Percentiles rank a stretch among this genome's conserved stretches.
Conservation (phyloP, 371 early-diverging fungal genomes). For the Mucor circinelloides region DNA sequence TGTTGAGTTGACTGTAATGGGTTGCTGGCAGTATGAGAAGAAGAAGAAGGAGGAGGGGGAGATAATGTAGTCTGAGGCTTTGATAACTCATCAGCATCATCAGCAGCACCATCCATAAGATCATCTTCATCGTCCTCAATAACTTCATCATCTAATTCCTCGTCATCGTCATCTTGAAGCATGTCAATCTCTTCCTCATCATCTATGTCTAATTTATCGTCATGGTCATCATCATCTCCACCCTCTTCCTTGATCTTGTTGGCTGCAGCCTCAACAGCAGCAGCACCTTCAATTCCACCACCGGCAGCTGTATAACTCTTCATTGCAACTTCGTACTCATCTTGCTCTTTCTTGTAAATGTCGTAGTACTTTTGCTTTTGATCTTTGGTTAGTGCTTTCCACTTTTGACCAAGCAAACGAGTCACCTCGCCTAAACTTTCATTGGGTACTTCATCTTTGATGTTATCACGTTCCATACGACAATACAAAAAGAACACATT, state of each 20-base stretch:
- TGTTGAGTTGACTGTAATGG: neutral
- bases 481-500: slow-evolving; percentile 63
- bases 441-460: slow-evolving; percentile 54
- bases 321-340: slow-evolving; percentile 27
- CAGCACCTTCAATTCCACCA: slow-evolving; percentile 27
- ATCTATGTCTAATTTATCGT: slow-evolving; percentile 62
- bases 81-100: neutral
- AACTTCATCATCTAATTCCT: slow-evolving; percentile 12
- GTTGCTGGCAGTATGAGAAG: slow-evolving; percentile 8
- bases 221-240: slow-evolving; percentile 53
- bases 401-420: slow-evolving; percentile 42
- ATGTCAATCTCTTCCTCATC: slow-evolving; percentile 36
- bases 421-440: slow-evolving; percentile 46
- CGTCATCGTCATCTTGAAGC: slow-evolving; percentile 18
- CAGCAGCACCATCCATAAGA: neutral
- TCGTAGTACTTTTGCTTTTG: slow-evolving; percentile 38
- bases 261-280: slow-evolving; percentile 24
- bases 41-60: slow-evolving; percentile 24
- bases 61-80: neutral
- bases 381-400: slow-evolving; percentile 45
- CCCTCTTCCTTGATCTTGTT: slow-evolving; percentile 32
- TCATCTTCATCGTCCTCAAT: slow-evolving; percentile 3
- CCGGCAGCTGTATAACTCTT: slow-evolving; percentile 29
- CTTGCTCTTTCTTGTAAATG: slow-evolving; percentile 21
- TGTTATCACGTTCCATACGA: slow-evolving; percentile 50